A percentile compares a stretch with the other conserved stretches of the same genome.
Conservation (phyloP, 2,329 filamentous ascomycete species). For the Chaetomiaceae sp. region DNA sequence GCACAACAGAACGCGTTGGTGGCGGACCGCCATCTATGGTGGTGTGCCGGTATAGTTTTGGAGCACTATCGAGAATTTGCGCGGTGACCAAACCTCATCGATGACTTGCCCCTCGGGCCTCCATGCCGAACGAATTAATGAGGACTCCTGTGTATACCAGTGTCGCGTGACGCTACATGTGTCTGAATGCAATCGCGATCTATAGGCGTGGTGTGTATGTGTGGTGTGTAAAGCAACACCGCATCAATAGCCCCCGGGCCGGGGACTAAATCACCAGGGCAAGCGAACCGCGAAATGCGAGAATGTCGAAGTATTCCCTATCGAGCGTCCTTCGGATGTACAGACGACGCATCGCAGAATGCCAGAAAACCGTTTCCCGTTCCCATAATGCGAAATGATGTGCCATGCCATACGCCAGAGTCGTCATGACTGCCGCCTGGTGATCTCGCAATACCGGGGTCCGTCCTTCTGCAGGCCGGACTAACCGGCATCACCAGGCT, state of each 20-base stretch:
- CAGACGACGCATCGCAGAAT: constrained; percentile 17
- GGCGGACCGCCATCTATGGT: background rate
- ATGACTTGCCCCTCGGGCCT: no score
- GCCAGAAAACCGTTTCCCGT: constrained; percentile 17
- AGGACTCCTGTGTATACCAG: no score
- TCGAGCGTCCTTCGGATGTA: constrained; percentile 16
- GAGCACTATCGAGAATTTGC: background rate
- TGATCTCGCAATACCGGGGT: constrained; percentile 6
- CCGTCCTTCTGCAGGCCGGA: constrained; percentile 7
- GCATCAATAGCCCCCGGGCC: no score
- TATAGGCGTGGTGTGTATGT: no score
- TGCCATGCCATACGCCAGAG: constrained; percentile 17
- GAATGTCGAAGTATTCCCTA: constrained; percentile 16
- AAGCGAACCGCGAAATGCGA: background rate
- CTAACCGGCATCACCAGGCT: constrained; percentile 12
- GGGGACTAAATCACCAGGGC: background rate
- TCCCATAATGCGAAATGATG: constrained; percentile 17
- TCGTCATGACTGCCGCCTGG: constrained; percentile 10
- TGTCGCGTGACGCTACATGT: no score
- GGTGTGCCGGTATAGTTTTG: background rate
- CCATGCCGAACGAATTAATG: no score
- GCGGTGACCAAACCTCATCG: background rate
- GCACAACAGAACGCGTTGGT: background rate
- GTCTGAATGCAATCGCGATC: no score
- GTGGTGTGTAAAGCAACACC: no score